These are phyloP conservation scores for Botrytis byssoidea DNA, from an alignment of 2,329 filamentous ascomycete species.

Conservation along the genomic window DNA sequence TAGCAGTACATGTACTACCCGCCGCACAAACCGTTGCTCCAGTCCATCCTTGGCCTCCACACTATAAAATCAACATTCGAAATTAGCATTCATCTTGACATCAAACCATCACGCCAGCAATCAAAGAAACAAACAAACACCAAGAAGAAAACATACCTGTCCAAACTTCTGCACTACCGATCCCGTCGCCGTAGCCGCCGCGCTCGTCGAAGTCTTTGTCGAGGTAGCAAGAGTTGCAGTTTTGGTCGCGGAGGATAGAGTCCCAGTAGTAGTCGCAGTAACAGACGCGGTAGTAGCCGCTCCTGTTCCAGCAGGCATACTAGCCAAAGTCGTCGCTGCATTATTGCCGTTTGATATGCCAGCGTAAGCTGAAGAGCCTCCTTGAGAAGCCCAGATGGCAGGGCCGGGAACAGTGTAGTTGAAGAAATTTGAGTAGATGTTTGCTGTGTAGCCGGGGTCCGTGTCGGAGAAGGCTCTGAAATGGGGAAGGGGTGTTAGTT, in stretches of 20 bases:
- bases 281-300: not conserved
- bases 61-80: not conserved
- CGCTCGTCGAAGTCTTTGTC: not conserved
- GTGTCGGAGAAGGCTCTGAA: not conserved
- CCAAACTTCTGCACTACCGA: constrained; percentile 22
- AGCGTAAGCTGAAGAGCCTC: not conserved
- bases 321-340: constrained; percentile 2
- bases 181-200: not conserved
- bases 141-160: constrained; percentile 21
- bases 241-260: not conserved
- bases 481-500: constrained; percentile 15
- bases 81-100: not conserved
- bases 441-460: constrained; percentile 28
- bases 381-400: constrained; percentile 32
- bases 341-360: not conserved
- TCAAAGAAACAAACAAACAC: too few species aligned
- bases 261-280: not conserved
- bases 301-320: not conserved
- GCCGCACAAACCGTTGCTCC: constrained; percentile 27
- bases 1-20: constrained; percentile 26
- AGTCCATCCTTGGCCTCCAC: constrained; percentile 30
- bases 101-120: not conserved
- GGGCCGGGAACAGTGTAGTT: constrained; percentile 37
- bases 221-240: not conserved
- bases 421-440: constrained; percentile 36